Evolutionary conservation across 2,329 filamentous ascomycete genomes (phyloP).

Genomic region (Penicillium sp.): DNA sequence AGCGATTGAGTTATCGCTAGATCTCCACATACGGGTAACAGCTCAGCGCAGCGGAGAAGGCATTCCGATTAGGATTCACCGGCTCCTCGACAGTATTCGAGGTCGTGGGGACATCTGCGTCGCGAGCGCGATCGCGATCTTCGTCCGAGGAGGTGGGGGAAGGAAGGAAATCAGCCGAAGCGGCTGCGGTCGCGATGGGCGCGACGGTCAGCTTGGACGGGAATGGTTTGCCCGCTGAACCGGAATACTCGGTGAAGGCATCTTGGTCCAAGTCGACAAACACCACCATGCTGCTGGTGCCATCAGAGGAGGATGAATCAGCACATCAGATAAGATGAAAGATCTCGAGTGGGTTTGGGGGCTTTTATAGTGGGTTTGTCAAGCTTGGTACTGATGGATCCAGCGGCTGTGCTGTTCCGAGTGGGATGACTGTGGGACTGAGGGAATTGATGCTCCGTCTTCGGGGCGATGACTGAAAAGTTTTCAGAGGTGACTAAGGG

Average conservation of each 20-base stretch:
- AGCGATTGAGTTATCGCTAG: not conserved
- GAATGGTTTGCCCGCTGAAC: constrained; percentile 22
- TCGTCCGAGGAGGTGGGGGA: constrained; percentile 13
- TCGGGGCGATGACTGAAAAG: constrained; percentile 12
- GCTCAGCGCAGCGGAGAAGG: constrained; percentile 45
- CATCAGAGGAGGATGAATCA: constrained; percentile 24
- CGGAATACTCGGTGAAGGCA: constrained; percentile 29
- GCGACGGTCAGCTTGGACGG: constrained; percentile 21
- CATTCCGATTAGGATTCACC: constrained; percentile 28
- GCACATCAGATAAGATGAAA: constrained; percentile 24
- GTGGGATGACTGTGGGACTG: constrained; percentile 30
- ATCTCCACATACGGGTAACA: constrained; percentile 48
- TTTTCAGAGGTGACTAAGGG: constrained; percentile 9
- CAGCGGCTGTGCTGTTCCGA: constrained; percentile 13
- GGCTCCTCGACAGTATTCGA: constrained; percentile 1
- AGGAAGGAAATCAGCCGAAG: constrained; percentile 9
- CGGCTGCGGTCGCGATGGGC: constrained; percentile 9
- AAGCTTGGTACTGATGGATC: constrained; percentile 9
- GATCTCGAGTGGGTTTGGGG: constrained; percentile 1
- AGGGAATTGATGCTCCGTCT: constrained; percentile 25
- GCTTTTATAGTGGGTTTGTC: constrained; percentile 11
- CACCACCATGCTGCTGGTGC: constrained; percentile 41
- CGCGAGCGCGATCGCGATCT: not conserved
- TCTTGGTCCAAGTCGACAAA: constrained; percentile 48
- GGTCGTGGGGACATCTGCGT: not conserved